Base-by-base conservation (phyloP, 441 rosid genomes). In the Erodium chrysanthum region DNA sequence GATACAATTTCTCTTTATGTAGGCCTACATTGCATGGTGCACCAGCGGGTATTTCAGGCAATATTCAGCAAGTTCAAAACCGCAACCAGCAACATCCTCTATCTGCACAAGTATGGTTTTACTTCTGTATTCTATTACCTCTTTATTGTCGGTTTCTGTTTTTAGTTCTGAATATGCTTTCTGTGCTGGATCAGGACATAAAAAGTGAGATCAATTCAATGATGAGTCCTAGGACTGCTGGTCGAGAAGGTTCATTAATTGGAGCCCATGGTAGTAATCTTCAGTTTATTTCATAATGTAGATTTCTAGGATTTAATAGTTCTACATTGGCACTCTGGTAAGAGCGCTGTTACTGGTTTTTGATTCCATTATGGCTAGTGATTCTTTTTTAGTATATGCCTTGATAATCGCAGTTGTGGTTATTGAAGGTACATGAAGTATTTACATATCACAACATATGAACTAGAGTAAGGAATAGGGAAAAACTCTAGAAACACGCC, bases 1-100 rank as follows among this genome's bases (percentile, higher is more conserved):
- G 14, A 54, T 14, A 4, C 20, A 12, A 5, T 1, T 18, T 37
- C 9, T 70, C 31, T 52, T 67, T 71, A 59, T 73, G 75, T 81
- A 90, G 98, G 90, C 98, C 90, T 82, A 90, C 83, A 52, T 77
- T 90, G 80, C 97, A 88, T 80, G 85, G 87, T 71, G 59, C 87
- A 17, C 76, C 87, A 48, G 92, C 92, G 70, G 90, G 82, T 46
- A 87, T 85, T 85, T 82, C 92, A 12, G 73, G 72, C 35, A 75
- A 65, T 73, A 65, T 73, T 68, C 86, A 85, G 33, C 94, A 85
- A 74, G 87, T 90, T 75, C 95, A 89, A 82, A 68, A 84, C 69
- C 83, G 91, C 65, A 83, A 73, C 80, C 96, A 88, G 78, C 97
- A 85, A 74, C 76, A 86, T 63, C 81, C 92, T 0, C 88, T 78